phyloP scores from a whole-genome alignment of 306 rosid species.

The Glycine latifolia region DNA sequence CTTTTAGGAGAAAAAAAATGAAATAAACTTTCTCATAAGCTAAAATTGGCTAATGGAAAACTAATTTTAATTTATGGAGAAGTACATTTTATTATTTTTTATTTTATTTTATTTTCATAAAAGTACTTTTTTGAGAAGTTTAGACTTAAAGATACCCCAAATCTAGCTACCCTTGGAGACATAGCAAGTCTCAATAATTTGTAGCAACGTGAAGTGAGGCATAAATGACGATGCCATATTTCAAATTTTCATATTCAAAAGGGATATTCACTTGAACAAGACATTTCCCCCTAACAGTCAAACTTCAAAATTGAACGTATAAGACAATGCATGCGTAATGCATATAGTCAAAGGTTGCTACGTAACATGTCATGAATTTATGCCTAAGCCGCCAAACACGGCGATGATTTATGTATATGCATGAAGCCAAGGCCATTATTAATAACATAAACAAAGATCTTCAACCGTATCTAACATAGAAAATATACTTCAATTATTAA shows the following conservation, averaged over 20 bases:
- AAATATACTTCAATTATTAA: conserved; percentile 28
- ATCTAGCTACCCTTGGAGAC: neutral
- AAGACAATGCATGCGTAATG: conserved; percentile 1
- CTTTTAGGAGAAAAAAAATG: no score
- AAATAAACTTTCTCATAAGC: no score
- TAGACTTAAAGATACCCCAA: no score
- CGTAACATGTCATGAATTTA: conserved; percentile 10
- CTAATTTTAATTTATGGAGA: no score
- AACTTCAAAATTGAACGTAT: neutral
- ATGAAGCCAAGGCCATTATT: conserved; percentile 26
- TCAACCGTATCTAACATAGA: neutral
- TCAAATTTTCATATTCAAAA: neutral
- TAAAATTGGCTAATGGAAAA: no score
- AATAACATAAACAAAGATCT: conserved; percentile 4
- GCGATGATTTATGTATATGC: conserved; percentile 33
- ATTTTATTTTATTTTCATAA: no score
- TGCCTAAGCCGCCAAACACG: neutral
- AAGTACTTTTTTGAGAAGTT: no score
- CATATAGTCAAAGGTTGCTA: neutral
- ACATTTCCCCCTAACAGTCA: neutral
- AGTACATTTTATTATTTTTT: no score
- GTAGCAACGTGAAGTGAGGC: neutral
- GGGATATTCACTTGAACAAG: neutral
- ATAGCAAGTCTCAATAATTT: neutral
- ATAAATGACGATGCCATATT: neutral